Evolutionary conservation across 495 filamentous ascomycete genomes (phyloP), one percentile per base, ranked within the genome.

Genomic region (Penicillium lagena): DNA sequence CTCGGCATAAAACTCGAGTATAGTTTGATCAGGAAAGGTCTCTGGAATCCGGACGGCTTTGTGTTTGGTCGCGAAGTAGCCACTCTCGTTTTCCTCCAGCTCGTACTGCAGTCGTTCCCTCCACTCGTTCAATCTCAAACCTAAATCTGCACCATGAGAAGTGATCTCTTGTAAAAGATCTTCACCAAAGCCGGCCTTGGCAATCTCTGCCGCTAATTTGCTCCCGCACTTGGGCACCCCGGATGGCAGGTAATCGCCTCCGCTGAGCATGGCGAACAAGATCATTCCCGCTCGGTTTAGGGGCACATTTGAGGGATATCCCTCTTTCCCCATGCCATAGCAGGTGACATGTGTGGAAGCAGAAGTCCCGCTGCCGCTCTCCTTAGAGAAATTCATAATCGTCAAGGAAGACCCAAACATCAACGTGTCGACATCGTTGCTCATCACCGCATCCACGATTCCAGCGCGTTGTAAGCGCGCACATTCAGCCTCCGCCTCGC

Each of bases 401-500:
- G 82, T 93, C 37, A 77, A 60, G 0, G 75, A 79, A 37, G 87
- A 90, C 2, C 94, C 94, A 60, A 97, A 99, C 94, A 99, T 97
- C 54, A 99, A 75, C 2, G 94, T 90, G 62, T 99, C 94, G 32
- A 96, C 89, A 71, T 99, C 94, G 61, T 99, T 90, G 58, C 88
- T 96, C 55, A 99, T 76, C 10, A 97, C 94, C 0, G 87, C 93
- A 64, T 99, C 94, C 3, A 97, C 94, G 35, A 96, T 72, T 0
- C 90, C 89, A 28, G 81, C 77, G 44, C 77, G 75, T 60, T 99
- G 90, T 13, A 99, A 62, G 2, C 90, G 63, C 0, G 94, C 93
- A 47, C 94, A 97, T 67, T 99, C 94, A 1, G 94, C 94, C 56
- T 99, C 94, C 1, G 94, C 94, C 56, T 99, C 94, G 11, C 93